These are phyloP conservation scores for Coemansia sp. DNA, from an alignment of 192 early-diverging fungal genomes.

Conservation along the genomic window DNA sequence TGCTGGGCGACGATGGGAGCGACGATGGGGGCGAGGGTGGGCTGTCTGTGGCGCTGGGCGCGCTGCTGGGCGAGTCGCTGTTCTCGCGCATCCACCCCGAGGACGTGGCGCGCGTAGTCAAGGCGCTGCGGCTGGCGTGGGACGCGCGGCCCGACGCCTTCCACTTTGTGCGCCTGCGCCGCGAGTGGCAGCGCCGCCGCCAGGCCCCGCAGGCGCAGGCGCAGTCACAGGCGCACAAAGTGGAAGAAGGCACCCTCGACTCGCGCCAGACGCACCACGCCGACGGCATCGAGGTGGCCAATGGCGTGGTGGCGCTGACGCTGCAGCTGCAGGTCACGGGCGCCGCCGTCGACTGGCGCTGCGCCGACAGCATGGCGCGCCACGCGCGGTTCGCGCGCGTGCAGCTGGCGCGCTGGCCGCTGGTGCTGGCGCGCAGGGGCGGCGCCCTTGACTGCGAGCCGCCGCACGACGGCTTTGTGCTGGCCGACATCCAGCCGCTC, in stretches of 20 bases:
- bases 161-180: conserved; percentile 53
- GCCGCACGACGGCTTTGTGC: conserved; percentile 52
- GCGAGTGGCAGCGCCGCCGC: conserved; percentile 54
- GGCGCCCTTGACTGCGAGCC: conserved; percentile 18
- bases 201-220: background rate
- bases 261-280: conserved; percentile 19
- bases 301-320: conserved; percentile 50
- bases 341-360: conserved; percentile 34
- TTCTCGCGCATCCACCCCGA: conserved; percentile 54
- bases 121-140: conserved; percentile 52
- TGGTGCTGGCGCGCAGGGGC: conserved; percentile 23
- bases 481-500: conserved; percentile 44
- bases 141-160: conserved; percentile 53
- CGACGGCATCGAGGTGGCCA: conserved; percentile 52
- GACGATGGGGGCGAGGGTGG: conserved; percentile 20
- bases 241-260: too few relatives aligned
- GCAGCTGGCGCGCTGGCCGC: conserved; percentile 54
- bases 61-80: conserved; percentile 50
- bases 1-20: conserved; percentile 15
- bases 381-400: conserved; percentile 51
- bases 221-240: too few relatives aligned
- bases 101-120: conserved; percentile 48
- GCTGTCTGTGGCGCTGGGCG: conserved; percentile 35
- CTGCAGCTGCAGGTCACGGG: conserved; percentile 45
- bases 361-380: conserved; percentile 31